Evolutionary conservation across 164 flowering plant genomes (phyloP).

Genomic region (Nymphaea thermarum): DNA sequence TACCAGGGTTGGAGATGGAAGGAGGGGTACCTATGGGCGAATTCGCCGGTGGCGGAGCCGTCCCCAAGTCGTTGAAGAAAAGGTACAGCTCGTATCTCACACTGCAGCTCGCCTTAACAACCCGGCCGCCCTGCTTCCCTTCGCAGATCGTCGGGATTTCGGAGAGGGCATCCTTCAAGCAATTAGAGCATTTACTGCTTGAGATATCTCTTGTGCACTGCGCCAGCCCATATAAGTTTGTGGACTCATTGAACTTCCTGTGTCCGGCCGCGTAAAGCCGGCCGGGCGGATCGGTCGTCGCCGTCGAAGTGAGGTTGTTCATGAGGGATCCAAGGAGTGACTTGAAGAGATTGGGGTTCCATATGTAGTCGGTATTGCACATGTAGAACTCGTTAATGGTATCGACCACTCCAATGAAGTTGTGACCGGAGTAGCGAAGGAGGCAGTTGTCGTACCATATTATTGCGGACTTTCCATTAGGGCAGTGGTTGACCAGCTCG

Average conservation of each 20-base stretch:
- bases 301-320: constrained; percentile 12
- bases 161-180: constrained; percentile 25
- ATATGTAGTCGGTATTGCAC: constrained; percentile 17
- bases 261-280: constrained; percentile 28
- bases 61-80: not conserved
- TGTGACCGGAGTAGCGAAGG: constrained; percentile 21
- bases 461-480: constrained; percentile 18
- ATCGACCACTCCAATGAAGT: constrained; percentile 27
- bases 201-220: constrained; percentile 45
- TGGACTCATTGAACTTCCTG: not conserved
- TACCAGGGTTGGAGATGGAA: no score
- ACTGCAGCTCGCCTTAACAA: constrained; percentile 40
- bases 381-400: constrained; percentile 17
- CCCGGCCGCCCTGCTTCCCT: constrained; percentile 43
- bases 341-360: constrained; percentile 18
- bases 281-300: not conserved
- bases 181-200: constrained; percentile 22
- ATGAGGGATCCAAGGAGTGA: constrained; percentile 11
- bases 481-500: constrained; percentile 20
- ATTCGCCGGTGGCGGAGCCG: no score
- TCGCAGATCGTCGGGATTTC: constrained; percentile 33
- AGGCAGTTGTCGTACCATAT: constrained; percentile 39
- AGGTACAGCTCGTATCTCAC: constrained; percentile 38
- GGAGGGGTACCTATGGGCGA: no score
- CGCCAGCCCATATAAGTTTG: constrained; percentile 25